phyloP scores from a whole-genome alignment of 352 stramenopile species.

The Phytophthora cajani region DNA sequence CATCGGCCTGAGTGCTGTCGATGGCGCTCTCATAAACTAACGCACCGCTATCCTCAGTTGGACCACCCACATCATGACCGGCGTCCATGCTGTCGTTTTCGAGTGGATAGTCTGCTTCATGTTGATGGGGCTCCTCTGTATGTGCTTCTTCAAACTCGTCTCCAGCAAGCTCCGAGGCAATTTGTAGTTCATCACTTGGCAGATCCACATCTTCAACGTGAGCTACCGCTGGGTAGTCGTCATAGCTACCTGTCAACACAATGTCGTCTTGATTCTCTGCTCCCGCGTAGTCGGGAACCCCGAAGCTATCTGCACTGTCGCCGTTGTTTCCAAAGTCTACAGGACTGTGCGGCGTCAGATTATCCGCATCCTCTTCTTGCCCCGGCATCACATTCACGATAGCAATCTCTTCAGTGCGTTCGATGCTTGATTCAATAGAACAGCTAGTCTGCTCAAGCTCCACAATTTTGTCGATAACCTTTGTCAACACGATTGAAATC shows the following conservation, averaged over 20 bases:
- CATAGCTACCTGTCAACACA: neutral
- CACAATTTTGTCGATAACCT: conserved; percentile 8
- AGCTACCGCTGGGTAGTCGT: neutral
- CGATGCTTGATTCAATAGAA: neutral
- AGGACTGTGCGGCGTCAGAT: neutral
- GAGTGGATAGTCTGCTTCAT: neutral
- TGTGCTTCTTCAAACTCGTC: neutral
- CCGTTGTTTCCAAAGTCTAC: neutral
- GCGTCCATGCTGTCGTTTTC: neutral
- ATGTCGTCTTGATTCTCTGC: neutral
- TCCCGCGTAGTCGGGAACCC: neutral
- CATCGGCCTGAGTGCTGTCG: neutral
- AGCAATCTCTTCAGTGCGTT: neutral
- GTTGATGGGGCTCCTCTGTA: neutral
- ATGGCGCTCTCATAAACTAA: neutral
- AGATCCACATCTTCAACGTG: neutral
- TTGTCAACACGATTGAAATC: conserved; percentile 5
- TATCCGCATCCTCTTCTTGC: neutral
- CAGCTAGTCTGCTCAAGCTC: neutral
- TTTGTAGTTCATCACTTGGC: neutral
- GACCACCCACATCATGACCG: neutral
- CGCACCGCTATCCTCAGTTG: neutral
- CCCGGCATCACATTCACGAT: neutral
- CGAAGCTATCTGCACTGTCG: neutral
- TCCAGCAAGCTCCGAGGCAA: neutral